These are phyloP conservation scores for Oryza officinalis DNA, from an alignment of 176 grass and related monocot genomes.

Conservation along the genomic window DNA sequence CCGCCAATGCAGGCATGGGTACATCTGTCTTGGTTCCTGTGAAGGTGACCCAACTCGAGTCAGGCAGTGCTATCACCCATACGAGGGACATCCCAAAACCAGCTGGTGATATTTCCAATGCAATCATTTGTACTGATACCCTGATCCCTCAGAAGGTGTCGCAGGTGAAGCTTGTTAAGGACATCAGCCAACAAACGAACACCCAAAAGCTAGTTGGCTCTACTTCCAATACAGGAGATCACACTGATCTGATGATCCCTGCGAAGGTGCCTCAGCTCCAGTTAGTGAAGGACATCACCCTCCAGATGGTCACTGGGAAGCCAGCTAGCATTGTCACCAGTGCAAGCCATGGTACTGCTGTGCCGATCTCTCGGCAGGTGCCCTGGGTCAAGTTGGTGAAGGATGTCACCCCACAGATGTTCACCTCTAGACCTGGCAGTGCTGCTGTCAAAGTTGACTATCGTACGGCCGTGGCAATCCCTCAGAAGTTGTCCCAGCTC, in stretches of 20 bases:
- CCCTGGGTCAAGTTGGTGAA: slow-evolving; percentile 6
- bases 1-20: neutral
- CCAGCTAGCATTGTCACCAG: neutral
- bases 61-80: neutral
- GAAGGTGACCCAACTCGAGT: neutral
- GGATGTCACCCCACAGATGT: neutral
- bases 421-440: neutral
- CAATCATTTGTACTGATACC: neutral
- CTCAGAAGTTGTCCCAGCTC: neutral
- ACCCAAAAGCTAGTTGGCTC: neutral
- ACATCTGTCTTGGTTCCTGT: neutral
- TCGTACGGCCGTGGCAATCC: neutral
- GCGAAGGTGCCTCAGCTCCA: neutral
- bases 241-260: neutral
- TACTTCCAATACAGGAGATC: neutral
- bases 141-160: neutral
- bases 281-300: neutral
- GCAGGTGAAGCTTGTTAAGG: neutral
- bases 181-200: neutral
- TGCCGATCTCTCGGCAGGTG: neutral
- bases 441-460: neutral
- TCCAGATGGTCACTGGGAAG: neutral
- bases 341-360: neutral
- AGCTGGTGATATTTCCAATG: neutral
- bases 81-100: neutral